phyloP scores from a whole-genome alignment of 371 early-diverging fungal species.

The Mortierella sp. region DNA sequence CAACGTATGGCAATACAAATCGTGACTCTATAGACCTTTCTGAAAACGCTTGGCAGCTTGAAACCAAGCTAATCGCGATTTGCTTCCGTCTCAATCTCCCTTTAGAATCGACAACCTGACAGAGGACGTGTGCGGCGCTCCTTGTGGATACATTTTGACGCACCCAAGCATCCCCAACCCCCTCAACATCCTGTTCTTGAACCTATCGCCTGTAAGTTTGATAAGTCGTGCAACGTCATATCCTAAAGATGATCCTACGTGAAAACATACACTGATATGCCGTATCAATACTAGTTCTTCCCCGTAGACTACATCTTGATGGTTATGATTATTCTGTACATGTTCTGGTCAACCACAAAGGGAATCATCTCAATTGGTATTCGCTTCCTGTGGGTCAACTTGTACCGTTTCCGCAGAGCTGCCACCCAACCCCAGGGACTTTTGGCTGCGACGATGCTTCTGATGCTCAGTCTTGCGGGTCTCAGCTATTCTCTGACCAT shows the following conservation, averaged over 20 bases:
- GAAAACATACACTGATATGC: neutral
- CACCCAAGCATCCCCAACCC: constrained; percentile 75
- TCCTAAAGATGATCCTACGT: neutral
- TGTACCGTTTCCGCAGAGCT: constrained; percentile 67
- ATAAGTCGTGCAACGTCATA: neutral
- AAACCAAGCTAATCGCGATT: neutral
- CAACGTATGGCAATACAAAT: constrained; percentile 29
- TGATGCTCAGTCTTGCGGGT: constrained; percentile 73
- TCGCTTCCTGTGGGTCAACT: constrained; percentile 72
- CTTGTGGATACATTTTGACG: constrained; percentile 76
- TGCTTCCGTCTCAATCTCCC: neutral
- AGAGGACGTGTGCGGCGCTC: constrained; percentile 72
- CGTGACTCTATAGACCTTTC: too few relatives aligned
- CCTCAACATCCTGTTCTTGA: constrained; percentile 71
- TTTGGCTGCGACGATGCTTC: constrained; percentile 64
- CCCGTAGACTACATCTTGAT: constrained; percentile 77
- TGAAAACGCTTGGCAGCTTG: neutral
- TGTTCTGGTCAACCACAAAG: constrained; percentile 72
- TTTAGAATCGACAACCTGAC: constrained; percentile 67
- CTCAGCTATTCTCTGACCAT: constrained; percentile 71
- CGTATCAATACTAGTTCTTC: constrained; percentile 58
- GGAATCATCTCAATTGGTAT: constrained; percentile 75
- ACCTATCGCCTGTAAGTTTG: constrained; percentile 63
- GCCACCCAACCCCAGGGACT: constrained; percentile 76
- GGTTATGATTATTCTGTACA: constrained; percentile 71